Evolutionary conservation across 1,284 basidiomycete genomes (phyloP).

Genomic region (Rhizoctonia solani): DNA sequence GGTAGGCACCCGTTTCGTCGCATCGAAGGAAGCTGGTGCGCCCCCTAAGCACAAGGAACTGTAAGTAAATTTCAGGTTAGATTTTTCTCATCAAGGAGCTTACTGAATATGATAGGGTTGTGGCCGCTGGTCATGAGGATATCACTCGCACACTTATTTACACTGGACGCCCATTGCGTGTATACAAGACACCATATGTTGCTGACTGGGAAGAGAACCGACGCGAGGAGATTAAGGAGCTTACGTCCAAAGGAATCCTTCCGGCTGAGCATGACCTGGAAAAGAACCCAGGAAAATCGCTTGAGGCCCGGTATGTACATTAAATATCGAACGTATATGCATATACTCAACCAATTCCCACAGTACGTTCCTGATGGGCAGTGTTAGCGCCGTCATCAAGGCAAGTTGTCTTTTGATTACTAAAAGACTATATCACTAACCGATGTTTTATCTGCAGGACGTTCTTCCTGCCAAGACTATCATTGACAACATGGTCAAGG

Average conservation of each 20-base stretch:
- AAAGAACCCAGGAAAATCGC: constrained; percentile 73
- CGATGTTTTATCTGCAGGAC: constrained; percentile 54
- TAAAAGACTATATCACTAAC: constrained; percentile 13
- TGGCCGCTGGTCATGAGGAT: constrained; percentile 55
- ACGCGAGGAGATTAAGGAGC: constrained; percentile 71
- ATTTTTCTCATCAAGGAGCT: constrained; percentile 36
- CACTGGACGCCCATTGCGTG: constrained; percentile 84
- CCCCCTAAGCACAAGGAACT: constrained; percentile 82
- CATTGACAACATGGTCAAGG: constrained; percentile 76
- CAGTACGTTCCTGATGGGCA: constrained; percentile 75
- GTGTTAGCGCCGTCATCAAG: constrained; percentile 75
- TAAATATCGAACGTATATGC: background rate
- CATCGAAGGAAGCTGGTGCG: constrained; percentile 79
- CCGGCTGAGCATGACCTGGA: constrained; percentile 72
- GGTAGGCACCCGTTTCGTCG: constrained; percentile 88
- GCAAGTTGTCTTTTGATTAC: constrained; percentile 34
- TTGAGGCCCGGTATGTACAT: constrained; percentile 53
- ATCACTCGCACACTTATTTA: constrained; percentile 79
- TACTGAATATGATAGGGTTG: constrained; percentile 54
- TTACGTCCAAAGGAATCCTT: constrained; percentile 76
- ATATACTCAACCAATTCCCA: background rate
- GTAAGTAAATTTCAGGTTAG: constrained; percentile 20
- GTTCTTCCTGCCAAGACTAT: constrained; percentile 78
- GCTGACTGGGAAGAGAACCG: constrained; percentile 76
- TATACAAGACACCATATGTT: constrained; percentile 78